A percentile compares a stretch with the other conserved stretches of the same genome.
Conservation (phyloP, 1,139 yeast species). For the Geotrichum europaeum region DNA sequence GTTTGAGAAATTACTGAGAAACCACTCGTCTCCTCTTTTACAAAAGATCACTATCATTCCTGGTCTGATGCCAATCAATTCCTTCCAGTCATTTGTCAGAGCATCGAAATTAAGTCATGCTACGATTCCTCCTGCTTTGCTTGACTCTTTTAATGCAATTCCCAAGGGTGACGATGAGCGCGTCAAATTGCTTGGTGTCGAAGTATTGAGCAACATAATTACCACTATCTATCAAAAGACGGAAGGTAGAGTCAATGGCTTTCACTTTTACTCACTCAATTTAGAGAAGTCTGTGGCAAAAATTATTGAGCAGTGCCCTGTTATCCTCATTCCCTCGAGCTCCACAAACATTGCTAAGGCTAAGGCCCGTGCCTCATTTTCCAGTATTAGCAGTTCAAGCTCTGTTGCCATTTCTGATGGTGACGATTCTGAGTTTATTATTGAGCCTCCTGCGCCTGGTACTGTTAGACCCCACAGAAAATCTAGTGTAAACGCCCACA, state of each 20-base stretch:
- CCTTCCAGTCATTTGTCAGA: conserved; percentile 76
- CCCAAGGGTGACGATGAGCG: conserved; percentile 73
- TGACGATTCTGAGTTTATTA: conserved; percentile 2
- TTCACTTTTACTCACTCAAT: conserved; percentile 85
- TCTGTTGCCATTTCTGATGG: conserved; percentile 34
- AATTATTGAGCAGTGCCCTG: conserved; percentile 57
- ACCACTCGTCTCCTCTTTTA: conserved; percentile 42
- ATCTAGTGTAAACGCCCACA: conserved; percentile 44
- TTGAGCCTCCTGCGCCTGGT: conserved; percentile 2
- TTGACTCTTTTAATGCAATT: conserved; percentile 49
- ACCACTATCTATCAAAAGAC: conserved; percentile 47
- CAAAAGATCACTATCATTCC: conserved; percentile 64
- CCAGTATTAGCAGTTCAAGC: conserved; percentile 6
- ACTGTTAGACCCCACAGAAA: conserved; percentile 38
- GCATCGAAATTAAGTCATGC: conserved; percentile 91
- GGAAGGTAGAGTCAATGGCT: conserved; percentile 55
- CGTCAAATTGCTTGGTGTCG: conserved; percentile 80
- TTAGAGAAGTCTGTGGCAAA: conserved; percentile 88
- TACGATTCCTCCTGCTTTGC: conserved; percentile 56
- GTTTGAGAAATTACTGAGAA: conserved; percentile 44
- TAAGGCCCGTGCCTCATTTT: conserved; percentile 8
- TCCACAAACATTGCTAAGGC: conserved; percentile 23
- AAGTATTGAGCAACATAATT: conserved; percentile 60
- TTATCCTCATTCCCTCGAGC: conserved; percentile 22
- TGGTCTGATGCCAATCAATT: conserved; percentile 95